Evolutionary conservation across 1,139 yeast species (phyloP), one percentile per base, ranked within the genome.

Genomic region (Kodamaea plutei): DNA sequence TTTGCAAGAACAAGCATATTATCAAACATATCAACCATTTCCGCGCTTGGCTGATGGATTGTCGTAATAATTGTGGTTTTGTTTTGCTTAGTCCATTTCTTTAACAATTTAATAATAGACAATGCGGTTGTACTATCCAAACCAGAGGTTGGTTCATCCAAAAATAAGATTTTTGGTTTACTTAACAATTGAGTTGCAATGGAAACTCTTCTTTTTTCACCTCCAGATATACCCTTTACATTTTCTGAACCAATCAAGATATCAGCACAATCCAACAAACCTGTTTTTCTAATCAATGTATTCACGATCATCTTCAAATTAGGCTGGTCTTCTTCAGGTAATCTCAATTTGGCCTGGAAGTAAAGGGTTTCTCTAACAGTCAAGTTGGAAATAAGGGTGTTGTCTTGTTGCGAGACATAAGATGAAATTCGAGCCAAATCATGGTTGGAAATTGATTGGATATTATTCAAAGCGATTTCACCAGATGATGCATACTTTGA

Each of bases 91-190:
- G 52, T 52, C 29, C 51, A 39, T 11, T 38, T 29, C 6, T 40
- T 35, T 29, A 52, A 41, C 15, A 52, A 40, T 11, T 26, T 29
- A 21, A 51, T 32, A 15, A 50, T 47, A 8, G 44, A 37, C 5
- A 40, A 44, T 5, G 55, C 45, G 2, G 56, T 50, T 8, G 54
- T 42, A 2, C 51, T 43, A 32, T 52, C 57, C 18, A 52, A 43
- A 3, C 57, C 57, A 2, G 56, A 51, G 1, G 57, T 52, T 0
- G 57, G 57, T 31, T 52, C 57, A 23, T 52, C 57, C 29, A 52
- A 40, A 23, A 52, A 50, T n/a, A 52, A 36, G 15, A 52, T 39
- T 29, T 45, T 50, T n/a, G 58, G 58, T 15, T 40, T 39, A 18
- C 47, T 41, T 9, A 52, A 37, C n/a, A 52, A 41, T 28, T 52